Conservation (phyloP, 192 early-diverging fungal genomes). For the Umbelopsis sp. region DNA sequence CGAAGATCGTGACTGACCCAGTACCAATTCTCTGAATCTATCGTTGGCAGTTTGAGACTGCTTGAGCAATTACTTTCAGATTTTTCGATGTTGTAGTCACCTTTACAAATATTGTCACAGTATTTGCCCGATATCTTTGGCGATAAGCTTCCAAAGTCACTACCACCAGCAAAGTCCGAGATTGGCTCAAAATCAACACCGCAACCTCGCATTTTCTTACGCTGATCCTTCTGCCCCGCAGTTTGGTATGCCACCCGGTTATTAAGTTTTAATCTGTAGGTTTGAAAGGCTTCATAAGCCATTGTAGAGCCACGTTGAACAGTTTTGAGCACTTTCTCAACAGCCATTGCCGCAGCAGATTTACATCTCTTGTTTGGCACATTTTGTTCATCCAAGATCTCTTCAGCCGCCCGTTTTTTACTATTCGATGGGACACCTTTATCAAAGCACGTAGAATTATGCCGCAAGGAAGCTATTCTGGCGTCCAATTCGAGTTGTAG, state of each 20-base stretch:
- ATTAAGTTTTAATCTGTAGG: neutral
- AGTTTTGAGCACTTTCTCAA: neutral
- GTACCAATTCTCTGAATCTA: slow-evolving; percentile 19
- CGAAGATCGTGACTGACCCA: slow-evolving; percentile 5
- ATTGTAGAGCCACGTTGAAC: neutral
- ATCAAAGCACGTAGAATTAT: neutral
- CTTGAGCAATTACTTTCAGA: too few relatives aligned
- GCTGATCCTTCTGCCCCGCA: neutral
- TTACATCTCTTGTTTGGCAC: neutral
- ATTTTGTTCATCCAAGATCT: neutral
- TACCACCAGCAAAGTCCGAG: neutral
- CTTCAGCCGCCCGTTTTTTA: neutral
- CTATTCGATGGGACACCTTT: neutral
- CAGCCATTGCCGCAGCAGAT: neutral
- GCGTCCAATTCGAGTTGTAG: neutral
- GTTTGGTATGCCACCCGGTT: neutral
- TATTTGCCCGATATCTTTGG: too few relatives aligned
- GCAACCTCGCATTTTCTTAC: slow-evolving; percentile 3
- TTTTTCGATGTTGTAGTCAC: too few relatives aligned
- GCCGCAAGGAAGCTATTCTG: neutral
- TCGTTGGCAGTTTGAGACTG: neutral
- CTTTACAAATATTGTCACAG: too few relatives aligned
- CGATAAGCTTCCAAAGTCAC: too few relatives aligned
- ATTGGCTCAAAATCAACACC: neutral
- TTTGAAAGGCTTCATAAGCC: neutral